Evolutionary conservation across 2,329 filamentous ascomycete genomes (phyloP).

Genomic region (Neonectria ditissima): DNA sequence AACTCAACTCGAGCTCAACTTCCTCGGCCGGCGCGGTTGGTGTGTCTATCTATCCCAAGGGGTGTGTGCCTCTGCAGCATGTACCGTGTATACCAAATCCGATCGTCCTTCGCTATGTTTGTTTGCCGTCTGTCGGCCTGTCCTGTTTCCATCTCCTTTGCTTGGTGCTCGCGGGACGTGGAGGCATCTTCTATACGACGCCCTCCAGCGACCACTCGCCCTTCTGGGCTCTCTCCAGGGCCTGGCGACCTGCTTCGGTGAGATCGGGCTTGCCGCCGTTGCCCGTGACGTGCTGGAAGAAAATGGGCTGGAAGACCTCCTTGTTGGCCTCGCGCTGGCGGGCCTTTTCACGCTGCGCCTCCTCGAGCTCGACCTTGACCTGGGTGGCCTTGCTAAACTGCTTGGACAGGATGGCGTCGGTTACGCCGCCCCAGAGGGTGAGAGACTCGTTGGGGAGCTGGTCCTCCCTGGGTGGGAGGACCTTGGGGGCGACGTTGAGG

Average conservation of each 20-base stretch:
- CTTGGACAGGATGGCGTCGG: slow-evolving; percentile 83
- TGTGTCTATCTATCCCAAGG: slow-evolving; percentile 43
- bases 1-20: slow-evolving; percentile 22
- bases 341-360: slow-evolving; percentile 86
- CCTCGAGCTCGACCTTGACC: slow-evolving; percentile 91
- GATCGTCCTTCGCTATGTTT: slow-evolving; percentile 16
- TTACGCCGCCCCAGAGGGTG: slow-evolving; percentile 88
- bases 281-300: slow-evolving; percentile 76
- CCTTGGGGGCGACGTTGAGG: slow-evolving; percentile 82
- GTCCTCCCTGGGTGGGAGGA: slow-evolving; percentile 78
- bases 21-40: slow-evolving; percentile 32
- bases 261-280: slow-evolving; percentile 68
- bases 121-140: slow-evolving; percentile 4
- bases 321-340: slow-evolving; percentile 79
- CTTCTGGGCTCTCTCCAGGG: slow-evolving; percentile 65
- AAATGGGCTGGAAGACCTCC: slow-evolving; percentile 84
- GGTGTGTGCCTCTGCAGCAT: slow-evolving; percentile 39
- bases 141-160: not conserved
- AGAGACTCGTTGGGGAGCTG: slow-evolving; percentile 93
- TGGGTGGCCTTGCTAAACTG: slow-evolving; percentile 87
- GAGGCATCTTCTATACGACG: slow-evolving; percentile 48
- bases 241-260: slow-evolving; percentile 63
- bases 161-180: not conserved
- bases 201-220: slow-evolving; percentile 64
- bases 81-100: slow-evolving; percentile 37